Evolutionary conservation across 805 yeast species (phyloP), one percentile per base, ranked within the genome.

Genomic region (Saccharomycopsis sp.): DNA sequence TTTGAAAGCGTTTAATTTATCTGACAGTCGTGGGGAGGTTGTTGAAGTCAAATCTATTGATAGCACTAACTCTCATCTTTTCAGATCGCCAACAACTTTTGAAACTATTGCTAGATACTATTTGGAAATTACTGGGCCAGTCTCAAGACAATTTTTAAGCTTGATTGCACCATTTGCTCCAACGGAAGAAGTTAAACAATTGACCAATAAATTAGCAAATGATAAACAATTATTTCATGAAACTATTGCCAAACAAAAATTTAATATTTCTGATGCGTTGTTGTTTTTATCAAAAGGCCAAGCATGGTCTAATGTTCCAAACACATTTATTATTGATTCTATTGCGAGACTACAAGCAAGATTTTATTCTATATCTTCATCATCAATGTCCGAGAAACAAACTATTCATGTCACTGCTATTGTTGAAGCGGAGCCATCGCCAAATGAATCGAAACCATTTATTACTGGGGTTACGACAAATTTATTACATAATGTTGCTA

Each of bases 361-460:
- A 63, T 90, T 87, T 67, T 90, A 90, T 66, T 90, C 97, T 19
- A 90, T 90, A 54, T 89, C 97, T 2, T 89, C 97, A 1, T 86
- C 96, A 4, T 81, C 94, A 1, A 63, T 77, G 43, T 72, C 79
- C 45, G 93, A 86, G 57, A 86, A 86, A 60, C 72, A 79, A 42
- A 72, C 74, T 16, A 73, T 89, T 47, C 87, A 86, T 54, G 71
- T 89, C 48, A 93, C 97, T 16, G 96, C 96, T 2, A 94, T 89
- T 42, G 96, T 90, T 35, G 97, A 93, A 67, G 75, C 79, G 40
- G 73, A 55, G 38, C 56, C 57, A 27, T 59, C 59, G 44, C 55
- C 59, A 19, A 56, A 62, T 34, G 56, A 52, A 4, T 41, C 53
- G 22, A 40, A 42, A 14, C 48, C 51, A 47, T 59, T 56, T 43